Evolutionary conservation across 257 asterid species (phyloP).

Genomic region (Solanum clarkiae): DNA sequence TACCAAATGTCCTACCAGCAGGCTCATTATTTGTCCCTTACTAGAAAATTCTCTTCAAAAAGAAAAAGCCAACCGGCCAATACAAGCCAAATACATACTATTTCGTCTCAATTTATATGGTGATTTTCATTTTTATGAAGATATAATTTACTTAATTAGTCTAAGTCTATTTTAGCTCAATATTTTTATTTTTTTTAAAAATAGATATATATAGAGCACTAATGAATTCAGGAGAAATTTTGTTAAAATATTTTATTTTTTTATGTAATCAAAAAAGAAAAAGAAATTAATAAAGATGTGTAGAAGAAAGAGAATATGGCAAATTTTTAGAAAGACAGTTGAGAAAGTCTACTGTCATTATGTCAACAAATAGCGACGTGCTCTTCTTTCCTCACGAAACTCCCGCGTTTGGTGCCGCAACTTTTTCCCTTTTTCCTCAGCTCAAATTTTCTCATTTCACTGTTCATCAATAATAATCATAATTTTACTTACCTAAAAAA

Average conservation of each 20-base stretch:
- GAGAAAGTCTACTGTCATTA: slow-evolving; percentile 19
- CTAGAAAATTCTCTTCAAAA: background rate
- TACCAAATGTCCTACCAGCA: background rate
- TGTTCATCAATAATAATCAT: background rate
- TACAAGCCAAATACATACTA: background rate
- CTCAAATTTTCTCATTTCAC: background rate
- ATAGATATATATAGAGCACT: too few species aligned
- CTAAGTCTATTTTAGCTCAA: too few species aligned
- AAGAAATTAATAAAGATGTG: too few species aligned
- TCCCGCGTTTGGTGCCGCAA: background rate
- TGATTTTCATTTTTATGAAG: too few species aligned
- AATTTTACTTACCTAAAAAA: background rate
- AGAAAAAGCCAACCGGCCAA: background rate
- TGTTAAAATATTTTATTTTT: too few species aligned
- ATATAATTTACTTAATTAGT: too few species aligned
- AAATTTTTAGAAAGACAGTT: background rate
- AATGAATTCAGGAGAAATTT: too few species aligned
- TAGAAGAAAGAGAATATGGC: background rate
- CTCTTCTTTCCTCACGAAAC: slow-evolving; percentile 4
- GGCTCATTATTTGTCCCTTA: background rate
- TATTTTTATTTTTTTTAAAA: too few species aligned
- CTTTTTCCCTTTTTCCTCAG: background rate
- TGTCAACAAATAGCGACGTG: slow-evolving; percentile 15
- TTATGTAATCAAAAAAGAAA: too few species aligned
- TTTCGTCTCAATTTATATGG: too few species aligned